These are phyloP conservation scores for Mycotypha africana DNA, from an alignment of 371 early-diverging fungal species.

Conservation along the genomic window DNA sequence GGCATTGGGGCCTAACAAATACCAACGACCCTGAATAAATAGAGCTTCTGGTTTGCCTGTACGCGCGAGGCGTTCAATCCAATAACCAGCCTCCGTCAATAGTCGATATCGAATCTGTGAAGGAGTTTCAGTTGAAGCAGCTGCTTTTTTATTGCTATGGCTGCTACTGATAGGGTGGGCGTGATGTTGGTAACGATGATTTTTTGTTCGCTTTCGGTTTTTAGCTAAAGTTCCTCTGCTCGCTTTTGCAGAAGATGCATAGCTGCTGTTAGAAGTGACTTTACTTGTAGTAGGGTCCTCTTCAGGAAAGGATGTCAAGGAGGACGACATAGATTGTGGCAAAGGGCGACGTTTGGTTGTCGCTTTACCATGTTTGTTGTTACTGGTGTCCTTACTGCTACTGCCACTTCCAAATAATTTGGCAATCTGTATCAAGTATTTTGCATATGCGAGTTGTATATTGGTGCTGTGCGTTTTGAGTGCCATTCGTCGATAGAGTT, in stretches of 20 bases:
- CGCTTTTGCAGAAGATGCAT: too few relatives aligned
- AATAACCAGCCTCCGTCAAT: constrained; percentile 61
- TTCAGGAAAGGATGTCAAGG: too few relatives aligned
- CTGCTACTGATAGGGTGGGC: too few relatives aligned
- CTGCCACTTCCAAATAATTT: not conserved
- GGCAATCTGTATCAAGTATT: constrained; percentile 57
- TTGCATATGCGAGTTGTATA: constrained; percentile 68
- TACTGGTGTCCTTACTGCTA: not conserved
- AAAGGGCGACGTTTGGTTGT: too few relatives aligned
- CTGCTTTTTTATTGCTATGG: too few relatives aligned
- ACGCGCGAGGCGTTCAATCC: constrained; percentile 66
- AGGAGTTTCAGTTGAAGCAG: constrained; percentile 5
- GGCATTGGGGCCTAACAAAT: constrained; percentile 50
- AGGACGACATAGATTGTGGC: too few relatives aligned
- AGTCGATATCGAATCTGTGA: constrained; percentile 20
- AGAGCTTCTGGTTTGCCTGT: constrained; percentile 65
- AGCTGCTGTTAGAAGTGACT: too few relatives aligned
- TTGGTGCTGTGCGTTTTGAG: constrained; percentile 63
- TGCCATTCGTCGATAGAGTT: constrained; percentile 71
- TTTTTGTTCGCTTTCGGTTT: too few relatives aligned
- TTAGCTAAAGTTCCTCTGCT: too few relatives aligned
- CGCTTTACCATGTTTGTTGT: not conserved
- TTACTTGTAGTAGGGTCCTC: too few relatives aligned
- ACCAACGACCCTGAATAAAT: constrained; percentile 65
- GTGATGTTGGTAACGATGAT: too few relatives aligned